Evolutionary conservation across 2,329 filamentous ascomycete species (phyloP).

Genomic region (Sclerotinia minor): DNA sequence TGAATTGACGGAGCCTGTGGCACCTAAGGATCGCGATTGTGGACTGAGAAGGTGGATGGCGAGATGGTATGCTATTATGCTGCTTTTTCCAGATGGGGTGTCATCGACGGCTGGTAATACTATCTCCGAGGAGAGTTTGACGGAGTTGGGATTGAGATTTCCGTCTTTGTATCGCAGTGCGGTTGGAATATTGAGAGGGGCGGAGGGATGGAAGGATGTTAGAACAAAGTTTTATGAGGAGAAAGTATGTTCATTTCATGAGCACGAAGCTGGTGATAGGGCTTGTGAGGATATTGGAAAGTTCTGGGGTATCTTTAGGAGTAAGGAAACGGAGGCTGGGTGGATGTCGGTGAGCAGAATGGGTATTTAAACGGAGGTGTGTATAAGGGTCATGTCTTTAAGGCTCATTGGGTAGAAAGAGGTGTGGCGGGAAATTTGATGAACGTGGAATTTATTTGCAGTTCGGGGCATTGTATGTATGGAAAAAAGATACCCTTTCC

Average conservation of each 20-base stretch:
- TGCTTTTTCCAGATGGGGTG: slow-evolving; percentile 6
- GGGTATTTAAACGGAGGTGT: neutral
- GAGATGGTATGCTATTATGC: slow-evolving; percentile 17
- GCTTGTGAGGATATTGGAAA: slow-evolving; percentile 16
- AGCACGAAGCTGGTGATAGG: slow-evolving; percentile 1
- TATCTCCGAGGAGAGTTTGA: slow-evolving; percentile 1
- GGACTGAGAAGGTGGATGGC: slow-evolving; percentile 12
- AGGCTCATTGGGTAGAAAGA: neutral
- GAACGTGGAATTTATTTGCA: neutral
- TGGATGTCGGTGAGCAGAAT: slow-evolving; percentile 4
- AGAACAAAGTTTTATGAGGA: slow-evolving; percentile 4
- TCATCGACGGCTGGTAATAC: neutral
- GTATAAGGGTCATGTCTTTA: neutral
- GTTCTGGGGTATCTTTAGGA: slow-evolving; percentile 13
- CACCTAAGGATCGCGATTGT: neutral
- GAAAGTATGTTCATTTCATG: slow-evolving; percentile 19
- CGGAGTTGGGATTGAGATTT: neutral
- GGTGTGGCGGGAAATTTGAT: neutral
- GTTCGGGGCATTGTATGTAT: slow-evolving; percentile 1
- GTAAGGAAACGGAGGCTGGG: slow-evolving; percentile 12
- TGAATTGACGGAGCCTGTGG: slow-evolving; percentile 9
- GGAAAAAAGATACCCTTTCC: neutral
- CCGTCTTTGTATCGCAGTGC: slow-evolving; percentile 12
- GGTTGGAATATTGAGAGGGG: slow-evolving; percentile 2
- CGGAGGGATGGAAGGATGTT: slow-evolving; percentile 15